Conservation (phyloP, 345 rosid species). For the Rhizophora mangle region DNA sequence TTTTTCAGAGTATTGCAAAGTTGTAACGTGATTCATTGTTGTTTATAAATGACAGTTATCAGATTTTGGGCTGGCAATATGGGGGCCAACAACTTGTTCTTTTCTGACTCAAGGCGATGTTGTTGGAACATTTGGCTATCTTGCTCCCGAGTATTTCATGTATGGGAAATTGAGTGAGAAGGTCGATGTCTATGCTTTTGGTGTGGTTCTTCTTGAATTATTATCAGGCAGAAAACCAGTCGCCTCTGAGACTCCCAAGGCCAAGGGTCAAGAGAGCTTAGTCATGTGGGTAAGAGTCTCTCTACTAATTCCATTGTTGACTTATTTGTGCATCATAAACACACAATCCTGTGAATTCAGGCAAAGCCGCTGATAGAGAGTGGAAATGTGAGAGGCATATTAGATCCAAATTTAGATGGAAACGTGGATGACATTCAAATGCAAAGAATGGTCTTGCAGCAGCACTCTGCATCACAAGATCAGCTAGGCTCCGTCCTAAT, state of each 20-base stretch:
- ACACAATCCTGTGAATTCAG: constrained; percentile 41
- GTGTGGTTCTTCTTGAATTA: constrained; percentile 83
- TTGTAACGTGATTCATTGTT: constrained; percentile 2
- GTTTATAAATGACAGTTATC: constrained; percentile 50
- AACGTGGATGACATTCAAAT: constrained; percentile 55
- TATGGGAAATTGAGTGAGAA: constrained; percentile 89
- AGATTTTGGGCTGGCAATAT: constrained; percentile 87
- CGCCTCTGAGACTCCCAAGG: constrained; percentile 49
- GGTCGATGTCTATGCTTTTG: constrained; percentile 90
- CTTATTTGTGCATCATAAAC: background rate
- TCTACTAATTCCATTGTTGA: background rate
- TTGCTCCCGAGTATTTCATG: constrained; percentile 98
- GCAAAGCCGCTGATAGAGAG: constrained; percentile 65
- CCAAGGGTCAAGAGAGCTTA: constrained; percentile 75
- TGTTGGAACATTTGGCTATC: constrained; percentile 95
- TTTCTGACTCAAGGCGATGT: constrained; percentile 58
- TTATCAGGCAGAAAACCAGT: constrained; percentile 80
- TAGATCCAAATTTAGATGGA: constrained; percentile 61
- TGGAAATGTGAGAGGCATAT: constrained; percentile 47
- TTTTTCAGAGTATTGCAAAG: background rate
- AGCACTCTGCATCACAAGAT: constrained; percentile 55
- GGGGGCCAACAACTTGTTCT: constrained; percentile 66
- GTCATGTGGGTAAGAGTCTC: constrained; percentile 82
- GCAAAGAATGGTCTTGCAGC: constrained; percentile 78
- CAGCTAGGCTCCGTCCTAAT: constrained; percentile 76